Conservation (phyloP, 495 filamentous ascomycete genomes). For the Jackrogersella multiformis region DNA sequence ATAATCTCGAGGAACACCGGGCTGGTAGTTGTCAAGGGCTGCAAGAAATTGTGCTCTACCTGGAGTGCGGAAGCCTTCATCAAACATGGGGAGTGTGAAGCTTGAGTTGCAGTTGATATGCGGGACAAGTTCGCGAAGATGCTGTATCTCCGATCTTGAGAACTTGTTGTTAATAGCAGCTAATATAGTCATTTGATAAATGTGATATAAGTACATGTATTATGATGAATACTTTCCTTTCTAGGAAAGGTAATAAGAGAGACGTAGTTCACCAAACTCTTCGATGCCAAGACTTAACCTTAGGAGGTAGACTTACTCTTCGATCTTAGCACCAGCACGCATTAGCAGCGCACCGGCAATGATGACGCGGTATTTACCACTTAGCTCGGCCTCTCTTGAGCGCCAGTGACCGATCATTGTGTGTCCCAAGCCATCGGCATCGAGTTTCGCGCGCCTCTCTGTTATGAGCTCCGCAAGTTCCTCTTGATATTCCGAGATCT, state of each 20-base stretch:
- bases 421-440: conserved; percentile 3
- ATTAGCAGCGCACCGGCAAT: conserved; percentile 33
- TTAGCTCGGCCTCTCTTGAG: background rate
- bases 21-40: conserved; percentile 26
- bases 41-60: conserved; percentile 35
- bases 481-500: background rate
- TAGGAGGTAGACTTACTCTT: conserved; percentile 8
- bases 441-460: background rate
- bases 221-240: too few relatives aligned
- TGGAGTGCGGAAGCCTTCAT: conserved; percentile 30
- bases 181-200: background rate
- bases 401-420: conserved; percentile 13
- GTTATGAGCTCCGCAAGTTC: background rate
- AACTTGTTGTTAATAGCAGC: background rate
- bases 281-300: background rate
- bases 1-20: conserved; percentile 28
- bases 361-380: conserved; percentile 23
- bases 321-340: conserved; percentile 29
- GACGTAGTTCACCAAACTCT: background rate
- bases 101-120: conserved; percentile 13
- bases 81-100: background rate
- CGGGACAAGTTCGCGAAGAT: conserved; percentile 13
- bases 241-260: background rate
- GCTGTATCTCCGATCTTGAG: conserved; percentile 16
- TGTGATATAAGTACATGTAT: background rate